Evolutionary conservation across 441 rosid species (phyloP).

Genomic region (Brassica balearica): DNA sequence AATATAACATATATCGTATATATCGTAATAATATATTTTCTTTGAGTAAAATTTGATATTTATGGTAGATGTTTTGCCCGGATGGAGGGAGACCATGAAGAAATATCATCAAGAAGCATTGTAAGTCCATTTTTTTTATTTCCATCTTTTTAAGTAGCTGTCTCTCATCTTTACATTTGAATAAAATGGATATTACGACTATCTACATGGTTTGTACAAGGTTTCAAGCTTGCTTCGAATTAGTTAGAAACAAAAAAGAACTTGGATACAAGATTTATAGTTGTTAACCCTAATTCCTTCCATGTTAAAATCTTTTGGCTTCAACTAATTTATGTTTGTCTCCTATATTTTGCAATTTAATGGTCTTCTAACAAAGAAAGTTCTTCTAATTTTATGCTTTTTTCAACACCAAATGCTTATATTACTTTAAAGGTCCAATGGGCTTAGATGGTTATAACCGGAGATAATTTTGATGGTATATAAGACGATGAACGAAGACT

Average conservation of each 20-base stretch:
- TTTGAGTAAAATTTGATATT: neutral
- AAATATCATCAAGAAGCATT: conserved; percentile 69
- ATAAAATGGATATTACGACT: neutral
- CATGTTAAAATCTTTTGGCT: neutral
- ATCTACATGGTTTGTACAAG: conserved; percentile 1
- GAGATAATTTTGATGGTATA: too few species aligned
- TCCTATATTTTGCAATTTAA: neutral
- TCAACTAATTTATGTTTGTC: neutral
- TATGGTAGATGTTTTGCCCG: conserved; percentile 64
- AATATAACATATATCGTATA: too few species aligned
- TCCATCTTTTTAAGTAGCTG: too few species aligned
- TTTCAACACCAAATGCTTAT: too few species aligned
- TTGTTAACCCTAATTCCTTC: neutral
- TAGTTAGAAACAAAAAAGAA: neutral
- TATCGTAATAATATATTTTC: too few species aligned
- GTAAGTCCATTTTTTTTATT: conserved; percentile 49
- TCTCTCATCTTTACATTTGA: too few species aligned
- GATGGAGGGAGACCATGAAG: conserved; percentile 86
- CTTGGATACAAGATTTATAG: neutral
- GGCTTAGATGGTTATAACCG: too few species aligned
- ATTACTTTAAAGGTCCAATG: too few species aligned
- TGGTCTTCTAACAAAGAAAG: too few species aligned
- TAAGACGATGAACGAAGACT: too few species aligned
- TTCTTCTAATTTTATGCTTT: too few species aligned
- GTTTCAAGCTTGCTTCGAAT: neutral